A percentile compares a stretch with the other conserved stretches of the same genome.
phyloP scores from a whole-genome alignment of 177 flowering plant species.

The Tripterygium wilfordii region DNA sequence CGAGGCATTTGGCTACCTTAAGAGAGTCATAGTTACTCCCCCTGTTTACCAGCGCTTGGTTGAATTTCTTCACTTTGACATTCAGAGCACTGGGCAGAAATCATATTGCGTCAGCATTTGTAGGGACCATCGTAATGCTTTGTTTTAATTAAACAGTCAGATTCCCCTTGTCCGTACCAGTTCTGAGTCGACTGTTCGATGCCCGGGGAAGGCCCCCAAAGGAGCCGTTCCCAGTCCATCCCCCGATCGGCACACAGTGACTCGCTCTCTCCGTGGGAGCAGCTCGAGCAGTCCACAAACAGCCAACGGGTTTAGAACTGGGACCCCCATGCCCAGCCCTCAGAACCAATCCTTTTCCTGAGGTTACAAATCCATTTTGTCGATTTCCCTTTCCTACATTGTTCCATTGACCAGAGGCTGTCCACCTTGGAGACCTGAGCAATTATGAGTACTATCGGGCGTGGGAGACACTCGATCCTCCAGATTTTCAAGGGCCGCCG shows the following conservation, averaged over 20 bases:
- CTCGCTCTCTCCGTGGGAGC: no score
- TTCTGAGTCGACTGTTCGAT: constrained; percentile 41
- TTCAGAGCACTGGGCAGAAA: constrained; percentile 29
- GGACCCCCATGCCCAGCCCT: no score
- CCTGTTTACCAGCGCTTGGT: constrained; percentile 11
- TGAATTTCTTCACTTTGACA: constrained; percentile 25
- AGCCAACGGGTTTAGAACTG: no score
- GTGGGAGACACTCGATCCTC: no score
- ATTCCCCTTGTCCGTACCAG: constrained; percentile 51
- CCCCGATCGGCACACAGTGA: no score
- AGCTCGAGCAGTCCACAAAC: no score
- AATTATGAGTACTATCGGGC: constrained; percentile 29
- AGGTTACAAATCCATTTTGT: no score
- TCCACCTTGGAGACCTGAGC: constrained; percentile 51
- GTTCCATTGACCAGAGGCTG: no score
- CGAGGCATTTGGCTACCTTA: constrained; percentile 61
- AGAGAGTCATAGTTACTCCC: constrained; percentile 63
- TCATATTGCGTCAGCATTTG: constrained; percentile 29
- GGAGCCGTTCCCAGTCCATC: constrained; percentile 1
- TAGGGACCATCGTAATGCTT: constrained; percentile 51
- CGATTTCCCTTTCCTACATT: no score
- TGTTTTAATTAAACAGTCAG: constrained; percentile 55
- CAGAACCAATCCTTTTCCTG: no score
- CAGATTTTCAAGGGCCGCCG: no score
- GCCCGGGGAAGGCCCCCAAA: constrained; percentile 23